phyloP scores from a whole-genome alignment of 257 asterid species.

The Lycium ferocissimum region DNA sequence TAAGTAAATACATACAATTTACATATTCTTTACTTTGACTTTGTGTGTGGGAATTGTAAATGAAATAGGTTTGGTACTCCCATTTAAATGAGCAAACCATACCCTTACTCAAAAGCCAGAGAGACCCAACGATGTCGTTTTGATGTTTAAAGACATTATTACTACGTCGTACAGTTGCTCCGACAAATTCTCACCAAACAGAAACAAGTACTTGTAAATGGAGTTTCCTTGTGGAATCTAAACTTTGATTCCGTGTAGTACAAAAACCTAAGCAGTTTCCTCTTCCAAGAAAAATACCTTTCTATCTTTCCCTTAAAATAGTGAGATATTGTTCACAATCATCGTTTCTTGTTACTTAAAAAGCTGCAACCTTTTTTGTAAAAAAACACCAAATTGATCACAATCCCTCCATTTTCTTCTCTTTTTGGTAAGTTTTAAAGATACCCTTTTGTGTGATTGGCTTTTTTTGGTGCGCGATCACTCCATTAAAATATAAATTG shows the following conservation, averaged over 20 bases:
- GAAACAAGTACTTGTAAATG: slow-evolving; percentile 15
- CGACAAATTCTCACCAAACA: slow-evolving; percentile 17
- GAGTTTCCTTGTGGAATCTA: slow-evolving; percentile 31
- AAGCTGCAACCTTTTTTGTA: slow-evolving; percentile 5
- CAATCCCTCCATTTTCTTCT: background rate
- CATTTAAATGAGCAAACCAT: background rate
- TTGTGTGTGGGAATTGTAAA: background rate
- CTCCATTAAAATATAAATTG: background rate
- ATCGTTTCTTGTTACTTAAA: background rate
- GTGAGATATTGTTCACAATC: background rate
- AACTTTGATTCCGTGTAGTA: slow-evolving; percentile 14
- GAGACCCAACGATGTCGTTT: background rate
- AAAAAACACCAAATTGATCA: background rate
- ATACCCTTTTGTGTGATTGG: slow-evolving; percentile 27
- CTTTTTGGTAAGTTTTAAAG: slow-evolving; percentile 24
- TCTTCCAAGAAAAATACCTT: background rate
- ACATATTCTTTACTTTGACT: background rate
- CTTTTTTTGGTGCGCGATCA: background rate
- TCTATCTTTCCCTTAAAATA: background rate
- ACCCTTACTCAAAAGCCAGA: background rate
- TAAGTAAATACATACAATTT: background rate
- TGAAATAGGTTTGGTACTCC: background rate
- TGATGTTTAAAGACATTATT: background rate
- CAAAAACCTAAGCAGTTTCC: background rate
- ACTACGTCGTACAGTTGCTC: background rate